Percentiles rank a stretch among this genome's conserved stretches.
phyloP scores from a whole-genome alignment of 2,329 filamentous ascomycete genomes.

The Fusarium poae region DNA sequence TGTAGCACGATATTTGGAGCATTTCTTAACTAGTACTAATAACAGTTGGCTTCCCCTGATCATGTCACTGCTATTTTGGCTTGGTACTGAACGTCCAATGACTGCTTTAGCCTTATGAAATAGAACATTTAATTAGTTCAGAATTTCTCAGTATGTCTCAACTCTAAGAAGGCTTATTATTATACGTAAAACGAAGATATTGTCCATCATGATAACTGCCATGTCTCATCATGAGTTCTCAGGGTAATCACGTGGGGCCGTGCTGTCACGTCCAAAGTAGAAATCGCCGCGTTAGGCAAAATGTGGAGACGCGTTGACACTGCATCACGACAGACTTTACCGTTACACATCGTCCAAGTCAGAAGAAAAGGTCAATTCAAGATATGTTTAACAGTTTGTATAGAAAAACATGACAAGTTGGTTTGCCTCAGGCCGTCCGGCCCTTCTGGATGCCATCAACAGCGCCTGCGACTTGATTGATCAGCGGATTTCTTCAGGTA shows the following conservation, averaged over 20 bases:
- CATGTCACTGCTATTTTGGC: neutral
- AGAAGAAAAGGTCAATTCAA: conserved; percentile 8
- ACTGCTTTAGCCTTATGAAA: neutral
- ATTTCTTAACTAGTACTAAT: neutral
- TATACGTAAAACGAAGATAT: neutral
- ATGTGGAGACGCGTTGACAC: conserved; percentile 47
- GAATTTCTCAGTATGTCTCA: neutral
- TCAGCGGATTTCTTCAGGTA: conserved; percentile 55
- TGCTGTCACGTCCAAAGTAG: neutral
- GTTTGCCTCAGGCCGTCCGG: conserved; percentile 56
- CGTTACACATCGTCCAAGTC: conserved; percentile 12
- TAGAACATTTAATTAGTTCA: neutral
- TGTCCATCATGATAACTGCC: neutral
- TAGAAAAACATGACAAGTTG: conserved; percentile 56
- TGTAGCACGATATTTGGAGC: neutral
- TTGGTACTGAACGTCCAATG: neutral
- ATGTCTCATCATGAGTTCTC: conserved; percentile 2
- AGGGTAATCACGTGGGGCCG: conserved; percentile 30
- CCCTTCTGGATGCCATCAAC: conserved; percentile 57
- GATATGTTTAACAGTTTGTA: conserved; percentile 25
- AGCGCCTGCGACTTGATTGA: conserved; percentile 58
- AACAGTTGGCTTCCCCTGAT: neutral
- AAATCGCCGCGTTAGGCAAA: conserved; percentile 31
- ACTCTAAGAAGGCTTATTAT: too few species aligned
- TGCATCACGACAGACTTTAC: conserved; percentile 30